phyloP scores from a whole-genome alignment of 1,284 basidiomycete genomes.

The Heterobasidion parviporum region DNA sequence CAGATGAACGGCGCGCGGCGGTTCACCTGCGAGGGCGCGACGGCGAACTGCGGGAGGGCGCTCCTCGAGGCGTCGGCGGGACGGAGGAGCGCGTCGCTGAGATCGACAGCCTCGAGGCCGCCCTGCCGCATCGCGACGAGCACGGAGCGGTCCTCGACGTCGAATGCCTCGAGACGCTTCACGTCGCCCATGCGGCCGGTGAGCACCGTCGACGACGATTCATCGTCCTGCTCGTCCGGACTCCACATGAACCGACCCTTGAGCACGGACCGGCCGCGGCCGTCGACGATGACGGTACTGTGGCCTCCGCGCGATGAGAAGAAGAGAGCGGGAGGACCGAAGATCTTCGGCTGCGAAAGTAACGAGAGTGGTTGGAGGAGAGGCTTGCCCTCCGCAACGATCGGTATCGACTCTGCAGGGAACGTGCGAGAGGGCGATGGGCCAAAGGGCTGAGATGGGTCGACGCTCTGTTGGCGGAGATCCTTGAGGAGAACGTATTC shows the following conservation, averaged over 20 bases:
- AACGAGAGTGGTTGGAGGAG: slow-evolving; percentile 72
- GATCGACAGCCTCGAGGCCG: slow-evolving; percentile 69
- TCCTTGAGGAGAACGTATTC: slow-evolving; percentile 64
- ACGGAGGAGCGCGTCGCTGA: slow-evolving; percentile 65
- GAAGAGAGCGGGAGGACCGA: slow-evolving; percentile 80
- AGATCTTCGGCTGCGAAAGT: slow-evolving; percentile 71
- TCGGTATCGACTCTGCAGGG: slow-evolving; percentile 7
- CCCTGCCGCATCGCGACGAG: slow-evolving; percentile 77
- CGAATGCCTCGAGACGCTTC: slow-evolving; percentile 71
- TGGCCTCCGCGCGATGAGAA: slow-evolving; percentile 80
- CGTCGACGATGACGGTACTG: slow-evolving; percentile 78
- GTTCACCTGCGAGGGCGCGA: slow-evolving; percentile 50
- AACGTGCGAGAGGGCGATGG: slow-evolving; percentile 33
- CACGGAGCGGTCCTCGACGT: slow-evolving; percentile 62
- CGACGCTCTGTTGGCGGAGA: slow-evolving; percentile 62
- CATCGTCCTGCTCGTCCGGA: slow-evolving; percentile 49
- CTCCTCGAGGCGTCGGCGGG: slow-evolving; percentile 72
- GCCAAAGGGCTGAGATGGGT: slow-evolving; percentile 70
- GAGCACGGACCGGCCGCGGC: slow-evolving; percentile 72
- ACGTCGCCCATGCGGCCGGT: slow-evolving; percentile 62
- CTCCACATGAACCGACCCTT: slow-evolving; percentile 76
- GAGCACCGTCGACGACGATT: slow-evolving; percentile 18
- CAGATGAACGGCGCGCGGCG: slow-evolving; percentile 67
- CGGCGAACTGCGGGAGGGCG: slow-evolving; percentile 55
- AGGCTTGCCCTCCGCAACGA: slow-evolving; percentile 38